phyloP scores from a whole-genome alignment of 2,329 filamentous ascomycete species.

The Monosporascus sp. region DNA sequence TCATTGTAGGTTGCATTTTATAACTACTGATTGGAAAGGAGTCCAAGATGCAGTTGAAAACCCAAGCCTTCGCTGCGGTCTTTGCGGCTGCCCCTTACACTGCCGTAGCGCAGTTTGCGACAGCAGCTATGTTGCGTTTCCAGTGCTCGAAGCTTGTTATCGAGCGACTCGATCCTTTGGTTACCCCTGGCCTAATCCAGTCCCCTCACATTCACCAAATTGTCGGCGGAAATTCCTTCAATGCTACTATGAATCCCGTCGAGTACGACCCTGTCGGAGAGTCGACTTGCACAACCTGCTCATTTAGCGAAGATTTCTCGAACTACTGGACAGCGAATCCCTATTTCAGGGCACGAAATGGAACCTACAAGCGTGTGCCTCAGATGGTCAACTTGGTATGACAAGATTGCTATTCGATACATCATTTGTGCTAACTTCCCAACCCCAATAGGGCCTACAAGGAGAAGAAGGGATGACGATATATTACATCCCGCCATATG shows the following conservation, averaged over 20 bases:
- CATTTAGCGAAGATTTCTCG: slow-evolving; percentile 20
- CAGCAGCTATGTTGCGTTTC: slow-evolving; percentile 18
- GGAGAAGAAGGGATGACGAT: slow-evolving; percentile 17
- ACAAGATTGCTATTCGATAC: neutral
- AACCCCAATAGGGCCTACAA: slow-evolving; percentile 10
- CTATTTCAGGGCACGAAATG: slow-evolving; percentile 21
- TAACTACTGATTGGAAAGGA: too few relatives aligned
- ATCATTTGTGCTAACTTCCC: neutral
- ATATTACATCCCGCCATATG: slow-evolving; percentile 21
- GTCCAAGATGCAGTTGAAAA: slow-evolving; percentile 14
- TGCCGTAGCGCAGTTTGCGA: slow-evolving; percentile 14
- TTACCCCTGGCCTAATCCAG: slow-evolving; percentile 16
- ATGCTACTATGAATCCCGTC: slow-evolving; percentile 15
- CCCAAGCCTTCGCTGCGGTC: slow-evolving; percentile 8
- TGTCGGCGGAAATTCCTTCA: slow-evolving; percentile 20
- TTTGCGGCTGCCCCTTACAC: slow-evolving; percentile 13
- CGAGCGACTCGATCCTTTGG: slow-evolving; percentile 21
- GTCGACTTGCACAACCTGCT: slow-evolving; percentile 20
- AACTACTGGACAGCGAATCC: slow-evolving; percentile 23
- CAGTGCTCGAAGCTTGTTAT: slow-evolving; percentile 21
- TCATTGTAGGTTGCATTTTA: too few relatives aligned
- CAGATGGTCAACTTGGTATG: slow-evolving; percentile 20
- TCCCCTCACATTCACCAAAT: slow-evolving; percentile 21
- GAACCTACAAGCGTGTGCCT: slow-evolving; percentile 19
- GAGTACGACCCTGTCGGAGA: slow-evolving; percentile 13